Base-by-base conservation (phyloP, 148 eudicot genomes). In the Arbutus unedo region DNA sequence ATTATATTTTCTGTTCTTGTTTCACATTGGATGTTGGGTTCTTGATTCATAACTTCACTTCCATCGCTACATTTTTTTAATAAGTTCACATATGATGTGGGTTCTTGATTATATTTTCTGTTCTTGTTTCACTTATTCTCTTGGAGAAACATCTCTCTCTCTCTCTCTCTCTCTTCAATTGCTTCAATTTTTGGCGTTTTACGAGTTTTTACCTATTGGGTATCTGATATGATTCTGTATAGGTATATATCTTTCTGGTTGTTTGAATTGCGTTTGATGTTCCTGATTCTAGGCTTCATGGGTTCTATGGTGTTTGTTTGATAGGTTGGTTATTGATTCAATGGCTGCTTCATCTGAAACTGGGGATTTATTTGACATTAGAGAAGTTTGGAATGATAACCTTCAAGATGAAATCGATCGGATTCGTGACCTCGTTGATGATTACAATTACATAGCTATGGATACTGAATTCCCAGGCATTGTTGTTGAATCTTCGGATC, bases 351-450 rank as follows among this genome's bases (percentile, higher is more conserved):
- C 25, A 56, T 71, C 81, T 6, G 76, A 9, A 2, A 19, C 5
- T 4, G 81, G 53, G 44, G 19, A 21, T n/a, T 64, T 82, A 43
- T 64, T 82, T 62, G 49, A 50, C 14, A 82, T 82, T 14, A 82
- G 84, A 75, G 84, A 82, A 50, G 84, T 82, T 60, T 76, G 84
- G 84, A 76, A 64, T 76, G 80, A 76, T 66, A 80, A 80, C 44
- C 75, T 80, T 48, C 75, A 80, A 67, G 57, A 66, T 67, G 82
- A 80, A 60, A 64, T 82, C 76, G 80, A 74, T 1, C 23, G 76
- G 74, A 82, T 82, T 62, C 16, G 80, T 4, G 75, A 51, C n/a
- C 51, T 82, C 18, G 80, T 82, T n/a, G 84, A 82, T 66, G 81
- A 76, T 43, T 82, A 62, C 64, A 48, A 64, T 19, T 82, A 82